A percentile compares a stretch with the other conserved stretches of the same genome.
Conservation (phyloP, 768 basidiomycete genomes). For the Mycena belliarum region DNA sequence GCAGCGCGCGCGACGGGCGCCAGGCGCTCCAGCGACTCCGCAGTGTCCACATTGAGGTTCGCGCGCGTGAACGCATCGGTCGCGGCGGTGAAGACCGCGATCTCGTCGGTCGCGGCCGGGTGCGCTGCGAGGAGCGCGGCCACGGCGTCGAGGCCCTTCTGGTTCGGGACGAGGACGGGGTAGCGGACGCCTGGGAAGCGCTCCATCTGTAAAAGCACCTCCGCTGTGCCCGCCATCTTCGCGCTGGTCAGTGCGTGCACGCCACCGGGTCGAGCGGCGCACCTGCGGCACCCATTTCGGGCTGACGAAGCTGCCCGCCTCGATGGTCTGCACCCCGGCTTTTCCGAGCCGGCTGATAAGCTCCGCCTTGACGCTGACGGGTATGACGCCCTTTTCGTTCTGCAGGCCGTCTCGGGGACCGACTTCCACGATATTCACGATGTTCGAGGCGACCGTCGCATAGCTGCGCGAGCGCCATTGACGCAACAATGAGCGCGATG, state of each 20-base stretch:
- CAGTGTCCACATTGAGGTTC: conserved; percentile 77
- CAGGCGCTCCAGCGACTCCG: conserved; percentile 68
- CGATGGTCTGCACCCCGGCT: conserved; percentile 71
- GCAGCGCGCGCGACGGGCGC: conserved; percentile 65
- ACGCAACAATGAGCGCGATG: neutral
- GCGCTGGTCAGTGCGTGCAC: neutral
- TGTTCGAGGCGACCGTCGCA: conserved; percentile 28
- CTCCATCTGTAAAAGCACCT: conserved; percentile 64
- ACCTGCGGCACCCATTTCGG: conserved; percentile 95
- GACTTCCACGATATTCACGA: conserved; percentile 81
- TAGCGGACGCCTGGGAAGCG: conserved; percentile 59
- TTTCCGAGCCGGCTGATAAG: conserved; percentile 72
- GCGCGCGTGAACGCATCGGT: conserved; percentile 85
- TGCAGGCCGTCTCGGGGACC: conserved; percentile 91
- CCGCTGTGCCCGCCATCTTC: conserved; percentile 86
- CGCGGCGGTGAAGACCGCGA: conserved; percentile 87
- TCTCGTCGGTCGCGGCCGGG: conserved; percentile 65
- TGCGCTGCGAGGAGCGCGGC: conserved; percentile 52
- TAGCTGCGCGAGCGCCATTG: conserved; percentile 4
- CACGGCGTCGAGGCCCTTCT: conserved; percentile 72
- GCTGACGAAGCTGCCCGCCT: conserved; percentile 89
- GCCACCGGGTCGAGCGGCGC: neutral
- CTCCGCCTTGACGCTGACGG: conserved; percentile 73
- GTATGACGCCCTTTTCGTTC: conserved; percentile 77
- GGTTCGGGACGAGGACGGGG: conserved; percentile 81